Evolutionary conservation across 306 rosid species (phyloP), one percentile per base, ranked within the genome.

Genomic region (Dryas drummondii): DNA sequence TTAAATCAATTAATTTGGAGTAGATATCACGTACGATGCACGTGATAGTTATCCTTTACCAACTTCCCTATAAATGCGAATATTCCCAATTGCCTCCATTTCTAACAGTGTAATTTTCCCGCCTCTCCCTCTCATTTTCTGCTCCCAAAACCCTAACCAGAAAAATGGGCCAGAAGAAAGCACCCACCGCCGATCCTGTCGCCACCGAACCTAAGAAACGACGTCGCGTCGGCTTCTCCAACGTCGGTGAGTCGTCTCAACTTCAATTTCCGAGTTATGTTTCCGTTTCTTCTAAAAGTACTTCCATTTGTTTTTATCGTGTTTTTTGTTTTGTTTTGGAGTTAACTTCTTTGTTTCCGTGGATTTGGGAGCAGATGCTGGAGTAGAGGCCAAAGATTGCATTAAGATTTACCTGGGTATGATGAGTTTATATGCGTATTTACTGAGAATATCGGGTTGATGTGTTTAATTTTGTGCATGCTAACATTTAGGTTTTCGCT

Each of bases 351-450:
- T 26, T 71, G 54, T 37, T 66, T 70, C 5, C 47, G 26, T 80
- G 16, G 70, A 9, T 80, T 19, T 70, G 65, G 78, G 26, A 48
- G 72, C 78, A 78, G 98, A 91, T 91, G 63, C 73, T 70, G 98
- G 96, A 58, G 79, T 94, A 32, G 93, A 92, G 64, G 96, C 97
- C 9, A 88, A 84, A 70, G 96, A 91, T 17, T 94, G 97, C 85
- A 88, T 94, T 76, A 76, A 82, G 80, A 86, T 94, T 46, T 94
- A 76, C 64, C 82, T 94, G 40, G 98, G 98, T 91, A 90, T 16
- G 69, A n/a, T 66, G 59, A 22, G 10, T 6, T 69, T 64, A n/a
- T 68, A 16, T 32, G 40, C 22, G 1, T 17, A 15, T 22, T 19
- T 1, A 47, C 1, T 47, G 15, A 9, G 37, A 0, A 46, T 41